Evolutionary conservation across 2,329 filamentous ascomycete species (phyloP).

Genomic region (Neofusicoccum kwambonambiense): DNA sequence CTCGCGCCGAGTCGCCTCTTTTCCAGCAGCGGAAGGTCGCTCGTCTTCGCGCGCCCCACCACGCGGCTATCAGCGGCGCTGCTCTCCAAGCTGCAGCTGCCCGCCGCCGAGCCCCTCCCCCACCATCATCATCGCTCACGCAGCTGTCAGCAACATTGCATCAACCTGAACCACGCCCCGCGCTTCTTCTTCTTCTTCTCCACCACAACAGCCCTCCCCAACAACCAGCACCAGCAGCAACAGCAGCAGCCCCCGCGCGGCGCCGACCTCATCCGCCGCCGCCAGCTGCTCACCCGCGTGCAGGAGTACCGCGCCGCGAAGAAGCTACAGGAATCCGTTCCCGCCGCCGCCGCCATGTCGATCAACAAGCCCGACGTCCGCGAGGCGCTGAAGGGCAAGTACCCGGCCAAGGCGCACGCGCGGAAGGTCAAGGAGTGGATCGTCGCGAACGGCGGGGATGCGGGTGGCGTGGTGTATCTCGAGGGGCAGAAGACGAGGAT

Average conservation of each 20-base stretch:
- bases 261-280: conserved; percentile 2
- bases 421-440: conserved; percentile 80
- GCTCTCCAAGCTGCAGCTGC: neutral
- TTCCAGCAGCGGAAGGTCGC: neutral
- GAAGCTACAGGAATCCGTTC: too few relatives aligned
- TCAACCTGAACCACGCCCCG: neutral
- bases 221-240: too few relatives aligned
- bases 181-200: neutral
- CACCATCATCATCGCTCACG: neutral
- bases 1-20: neutral
- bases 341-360: conserved; percentile 3
- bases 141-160: neutral
- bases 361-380: conserved; percentile 15
- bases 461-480: conserved; percentile 76
- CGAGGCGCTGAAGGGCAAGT: conserved; percentile 56
- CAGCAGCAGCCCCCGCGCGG: neutral
- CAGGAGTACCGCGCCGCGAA: conserved; percentile 1
- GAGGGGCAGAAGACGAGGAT: conserved; percentile 80
- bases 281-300: conserved; percentile 3
- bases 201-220: neutral
- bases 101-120: neutral
- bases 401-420: conserved; percentile 85
- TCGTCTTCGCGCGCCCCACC: neutral
- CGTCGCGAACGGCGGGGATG: conserved; percentile 60
- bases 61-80: conserved; percentile 7